Evolutionary conservation across 2,329 filamentous ascomycete species (phyloP), one percentile per base, ranked within the genome.

Genomic region (Alternaria sp.): DNA sequence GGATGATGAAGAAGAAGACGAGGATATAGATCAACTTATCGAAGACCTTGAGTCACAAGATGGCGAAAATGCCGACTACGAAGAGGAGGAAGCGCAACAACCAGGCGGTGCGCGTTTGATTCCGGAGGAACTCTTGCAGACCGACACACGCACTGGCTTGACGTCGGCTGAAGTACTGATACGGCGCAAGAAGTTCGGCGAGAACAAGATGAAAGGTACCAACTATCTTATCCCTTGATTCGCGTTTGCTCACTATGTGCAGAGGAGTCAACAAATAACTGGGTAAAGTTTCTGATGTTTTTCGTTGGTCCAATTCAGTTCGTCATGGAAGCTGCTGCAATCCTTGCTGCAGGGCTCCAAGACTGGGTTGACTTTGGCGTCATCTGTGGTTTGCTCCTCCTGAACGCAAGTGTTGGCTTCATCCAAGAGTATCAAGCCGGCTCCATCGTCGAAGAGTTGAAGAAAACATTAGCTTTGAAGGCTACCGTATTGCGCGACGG

Each of bases 311-410:
- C 93, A 25, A 94, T 97, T 69, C 93, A 96, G 79, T 94, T 94
- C 81, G 93, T 97, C 78, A 97, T 97, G 93, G 92, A 94, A 89
- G 69, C 88, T 80, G 91, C 92, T 64, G 91, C 91, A 70, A 84
- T 94, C 74, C 86, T 96, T 60, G 92, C 93, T 77, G 92, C 90
- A 64, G 92, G 91, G 88, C 87, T 97, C 43, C 81, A 91, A 80
- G 91, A 95, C 74, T 97, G 93, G 93, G 91, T 97, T 67, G 93
- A 97, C 83, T 94, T 97, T 75, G 93, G 92, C 85, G 92, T 97
- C 75, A 97, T 97, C 70, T 93, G 90, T 80, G 92, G 83, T 75
- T 85, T 96, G 52, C 86, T 97, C 10, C 79, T 96, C 68, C 90
- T 97, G 67, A 97, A 97, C 83, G 93, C 93, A 43, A 83, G 82